Conservation (phyloP, 2,329 filamentous ascomycete genomes). For the Colletotrichum chlorophyti region DNA sequence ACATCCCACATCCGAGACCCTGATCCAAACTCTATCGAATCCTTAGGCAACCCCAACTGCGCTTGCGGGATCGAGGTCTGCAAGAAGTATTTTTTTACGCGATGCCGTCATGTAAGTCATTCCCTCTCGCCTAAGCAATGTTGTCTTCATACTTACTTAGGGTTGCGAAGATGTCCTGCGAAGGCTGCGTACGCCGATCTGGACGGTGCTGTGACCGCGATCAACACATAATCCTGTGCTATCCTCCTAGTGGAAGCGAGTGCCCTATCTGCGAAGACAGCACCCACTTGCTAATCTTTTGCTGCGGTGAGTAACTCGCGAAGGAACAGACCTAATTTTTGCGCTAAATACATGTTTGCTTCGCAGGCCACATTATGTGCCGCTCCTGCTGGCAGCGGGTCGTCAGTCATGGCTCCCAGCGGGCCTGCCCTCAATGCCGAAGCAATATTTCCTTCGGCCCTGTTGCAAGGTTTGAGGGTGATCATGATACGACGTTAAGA, state of each 20-base stretch:
- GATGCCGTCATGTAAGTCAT: neutral
- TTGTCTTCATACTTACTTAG: neutral
- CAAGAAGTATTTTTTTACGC: neutral
- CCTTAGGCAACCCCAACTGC: neutral
- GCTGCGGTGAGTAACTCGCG: slow-evolving; percentile 5
- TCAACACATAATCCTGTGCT: neutral
- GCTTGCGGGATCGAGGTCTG: neutral
- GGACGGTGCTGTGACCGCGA: neutral
- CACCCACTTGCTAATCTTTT: neutral
- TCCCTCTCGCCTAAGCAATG: too few relatives aligned
- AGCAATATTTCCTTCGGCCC: neutral
- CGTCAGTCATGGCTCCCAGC: too few relatives aligned
- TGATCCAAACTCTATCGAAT: neutral
- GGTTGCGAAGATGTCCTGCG: neutral
- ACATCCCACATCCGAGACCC: neutral
- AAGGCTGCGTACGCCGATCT: neutral
- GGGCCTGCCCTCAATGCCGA: neutral
- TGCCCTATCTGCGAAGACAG: slow-evolving; percentile 2
- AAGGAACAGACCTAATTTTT: too few relatives aligned
- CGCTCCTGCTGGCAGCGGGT: neutral
- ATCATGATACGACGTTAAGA: too few relatives aligned
- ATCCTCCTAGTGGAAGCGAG: neutral
- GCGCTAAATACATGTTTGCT: neutral
- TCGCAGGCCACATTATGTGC: neutral
- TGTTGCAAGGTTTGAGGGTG: neutral